A percentile compares a stretch with the other conserved stretches of the same genome.
These are phyloP conservation scores for Stenogyne calaminthoides DNA, from an alignment of 305 asterid genomes.

Conservation along the genomic window DNA sequence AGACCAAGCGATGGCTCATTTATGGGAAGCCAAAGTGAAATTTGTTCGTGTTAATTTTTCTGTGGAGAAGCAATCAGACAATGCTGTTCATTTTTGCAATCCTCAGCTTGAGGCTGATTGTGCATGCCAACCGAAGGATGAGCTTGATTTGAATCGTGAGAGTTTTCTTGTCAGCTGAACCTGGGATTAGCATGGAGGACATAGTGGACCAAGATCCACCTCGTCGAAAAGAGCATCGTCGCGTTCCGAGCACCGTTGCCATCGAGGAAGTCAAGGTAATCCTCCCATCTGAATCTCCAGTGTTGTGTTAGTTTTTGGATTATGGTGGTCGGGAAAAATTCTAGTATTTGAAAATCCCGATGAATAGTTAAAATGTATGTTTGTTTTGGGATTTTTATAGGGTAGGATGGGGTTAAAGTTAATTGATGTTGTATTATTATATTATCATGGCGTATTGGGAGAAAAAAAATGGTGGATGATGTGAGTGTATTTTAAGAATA, in stretches of 20 bases:
- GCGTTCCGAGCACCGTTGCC: slow-evolving; percentile 99
- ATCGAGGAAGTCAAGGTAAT: slow-evolving; percentile 99
- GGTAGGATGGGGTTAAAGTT: neutral
- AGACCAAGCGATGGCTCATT: slow-evolving; percentile 96
- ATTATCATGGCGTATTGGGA: no score
- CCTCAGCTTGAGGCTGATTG: slow-evolving; percentile 42
- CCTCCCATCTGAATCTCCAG: slow-evolving; percentile 24
- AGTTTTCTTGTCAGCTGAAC: slow-evolving; percentile 89
- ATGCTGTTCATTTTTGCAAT: slow-evolving; percentile 16
- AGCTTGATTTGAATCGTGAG: slow-evolving; percentile 59
- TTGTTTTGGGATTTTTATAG: neutral
- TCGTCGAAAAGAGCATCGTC: slow-evolving; percentile 94
- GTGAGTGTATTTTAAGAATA: no score
- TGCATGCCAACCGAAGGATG: slow-evolving; percentile 49
- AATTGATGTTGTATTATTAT: no score
- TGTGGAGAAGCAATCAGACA: slow-evolving; percentile 64
- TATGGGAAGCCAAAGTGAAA: slow-evolving; percentile 94
- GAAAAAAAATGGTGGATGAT: no score
- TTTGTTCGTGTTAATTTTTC: slow-evolving; percentile 86
- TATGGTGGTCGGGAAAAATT: no score
- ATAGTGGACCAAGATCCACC: slow-evolving; percentile 90
- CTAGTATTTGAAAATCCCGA: neutral
- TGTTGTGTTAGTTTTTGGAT: neutral
- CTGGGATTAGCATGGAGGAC: slow-evolving; percentile 98
- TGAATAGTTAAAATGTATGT: neutral